phyloP scores from a whole-genome alignment of 2,329 filamentous ascomycete species.

The Macrophomina tecta region DNA sequence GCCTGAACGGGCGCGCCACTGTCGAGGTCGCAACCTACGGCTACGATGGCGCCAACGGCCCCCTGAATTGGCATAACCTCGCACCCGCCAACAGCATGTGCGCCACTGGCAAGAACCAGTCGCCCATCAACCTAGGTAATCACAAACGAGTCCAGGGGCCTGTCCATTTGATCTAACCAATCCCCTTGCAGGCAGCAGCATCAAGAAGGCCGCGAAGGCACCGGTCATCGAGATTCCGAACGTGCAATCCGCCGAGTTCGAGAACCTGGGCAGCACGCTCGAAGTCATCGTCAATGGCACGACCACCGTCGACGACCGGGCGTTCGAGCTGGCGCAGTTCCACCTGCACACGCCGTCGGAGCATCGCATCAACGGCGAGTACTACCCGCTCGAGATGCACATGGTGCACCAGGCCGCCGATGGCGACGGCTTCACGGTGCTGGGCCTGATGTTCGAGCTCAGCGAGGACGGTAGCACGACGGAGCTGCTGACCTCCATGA shows the following conservation, averaged over 20 bases:
- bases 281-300: constrained; percentile 62
- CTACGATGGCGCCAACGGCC: constrained; percentile 53
- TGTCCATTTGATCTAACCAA: constrained; percentile 37
- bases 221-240: constrained; percentile 50
- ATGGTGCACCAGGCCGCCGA: constrained; percentile 62
- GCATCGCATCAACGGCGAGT: constrained; percentile 59
- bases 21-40: constrained; percentile 48
- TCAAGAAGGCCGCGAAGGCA: constrained; percentile 32
- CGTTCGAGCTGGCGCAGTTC: constrained; percentile 60
- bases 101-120: constrained; percentile 58
- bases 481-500: constrained; percentile 40
- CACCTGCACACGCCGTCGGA: constrained; percentile 68
- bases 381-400: constrained; percentile 59
- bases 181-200: constrained; percentile 33
- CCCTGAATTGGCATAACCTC: constrained; percentile 60
- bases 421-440: constrained; percentile 45
- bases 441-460: constrained; percentile 52
- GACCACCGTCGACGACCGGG: constrained; percentile 47
- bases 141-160: no score
- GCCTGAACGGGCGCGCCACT: constrained; percentile 37
- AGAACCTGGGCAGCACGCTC: constrained; percentile 65
- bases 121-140: constrained; percentile 57
- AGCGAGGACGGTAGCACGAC: constrained; percentile 41
- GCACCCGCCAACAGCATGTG: constrained; percentile 54
- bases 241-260: constrained; percentile 55